phyloP scores from a whole-genome alignment of 2,329 filamentous ascomycete genomes.

The Fusarium sp. region DNA sequence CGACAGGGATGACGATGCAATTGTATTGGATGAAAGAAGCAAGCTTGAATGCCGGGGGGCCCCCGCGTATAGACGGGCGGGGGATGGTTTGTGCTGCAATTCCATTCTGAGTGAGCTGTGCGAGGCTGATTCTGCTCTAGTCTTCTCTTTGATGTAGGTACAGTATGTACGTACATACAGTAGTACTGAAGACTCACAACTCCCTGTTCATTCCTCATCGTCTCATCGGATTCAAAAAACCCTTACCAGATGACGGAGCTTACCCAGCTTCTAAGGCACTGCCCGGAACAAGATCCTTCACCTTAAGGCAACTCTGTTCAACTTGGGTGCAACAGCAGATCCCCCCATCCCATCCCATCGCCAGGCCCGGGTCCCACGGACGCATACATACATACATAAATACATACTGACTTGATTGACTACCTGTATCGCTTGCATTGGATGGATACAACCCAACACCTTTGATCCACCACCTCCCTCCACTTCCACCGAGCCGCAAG shows the following conservation, averaged over 20 bases:
- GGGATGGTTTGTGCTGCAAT: constrained; percentile 15
- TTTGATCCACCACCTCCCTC: background rate
- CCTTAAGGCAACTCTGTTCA: background rate
- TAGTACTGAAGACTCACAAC: background rate
- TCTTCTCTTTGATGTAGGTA: background rate
- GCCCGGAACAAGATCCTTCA: background rate
- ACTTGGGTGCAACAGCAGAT: background rate
- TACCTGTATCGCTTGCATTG: constrained; percentile 15
- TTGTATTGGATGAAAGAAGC: constrained; percentile 21
- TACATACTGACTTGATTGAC: background rate
- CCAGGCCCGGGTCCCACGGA: background rate
- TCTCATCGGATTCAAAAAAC: background rate
- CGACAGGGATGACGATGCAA: constrained; percentile 20
- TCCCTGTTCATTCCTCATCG: background rate
- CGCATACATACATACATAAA: background rate
- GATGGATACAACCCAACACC: constrained; percentile 4
- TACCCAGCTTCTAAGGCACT: background rate
- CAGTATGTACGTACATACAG: background rate
- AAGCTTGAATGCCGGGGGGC: background rate
- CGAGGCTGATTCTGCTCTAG: constrained; percentile 23
- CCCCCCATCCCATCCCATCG: background rate
- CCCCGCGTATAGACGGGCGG: background rate
- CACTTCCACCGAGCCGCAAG: constrained; percentile 34
- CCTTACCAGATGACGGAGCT: background rate
- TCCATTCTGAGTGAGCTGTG: constrained; percentile 37